Conservation (phyloP, 345 rosid genomes). For the Acer saccharum region DNA sequence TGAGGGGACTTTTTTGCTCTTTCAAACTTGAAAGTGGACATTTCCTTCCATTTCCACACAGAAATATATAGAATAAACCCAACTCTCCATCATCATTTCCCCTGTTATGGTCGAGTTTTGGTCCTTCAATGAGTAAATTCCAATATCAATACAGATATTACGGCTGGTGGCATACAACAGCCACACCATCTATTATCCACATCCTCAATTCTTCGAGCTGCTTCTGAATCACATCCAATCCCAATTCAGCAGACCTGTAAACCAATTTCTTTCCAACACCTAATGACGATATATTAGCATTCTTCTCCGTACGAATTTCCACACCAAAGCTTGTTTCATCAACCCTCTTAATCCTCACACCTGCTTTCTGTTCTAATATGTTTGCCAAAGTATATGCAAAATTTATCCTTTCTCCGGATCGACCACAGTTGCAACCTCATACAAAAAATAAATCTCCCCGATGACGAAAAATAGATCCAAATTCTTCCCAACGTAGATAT, state of each 20-base stretch:
- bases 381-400: conserved; percentile 38
- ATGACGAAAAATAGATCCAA: conserved; percentile 49
- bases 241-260: conserved; percentile 41
- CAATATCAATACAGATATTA: conserved; percentile 5
- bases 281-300: conserved; percentile 28
- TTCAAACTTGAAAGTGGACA: too few relatives aligned
- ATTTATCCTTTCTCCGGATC: conserved; percentile 19
- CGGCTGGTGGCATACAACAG: conserved; percentile 47
- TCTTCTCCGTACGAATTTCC: conserved; percentile 27
- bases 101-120: too few relatives aligned
- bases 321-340: conserved; percentile 34
- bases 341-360: conserved; percentile 38
- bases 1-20: too few relatives aligned
- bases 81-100: too few relatives aligned
- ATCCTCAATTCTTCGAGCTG: conserved; percentile 39
- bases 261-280: conserved; percentile 28
- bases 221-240: conserved; percentile 29
- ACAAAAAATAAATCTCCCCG: conserved; percentile 51
- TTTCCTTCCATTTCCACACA: too few relatives aligned
- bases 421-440: conserved; percentile 32
- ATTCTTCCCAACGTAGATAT: conserved; percentile 45
- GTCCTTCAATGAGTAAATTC: too few relatives aligned
- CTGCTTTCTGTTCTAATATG: conserved; percentile 54
- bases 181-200: conserved; percentile 50
- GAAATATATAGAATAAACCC: too few relatives aligned